Conservation (phyloP, 2,329 filamentous ascomycete species). For the Fusarium sp. region DNA sequence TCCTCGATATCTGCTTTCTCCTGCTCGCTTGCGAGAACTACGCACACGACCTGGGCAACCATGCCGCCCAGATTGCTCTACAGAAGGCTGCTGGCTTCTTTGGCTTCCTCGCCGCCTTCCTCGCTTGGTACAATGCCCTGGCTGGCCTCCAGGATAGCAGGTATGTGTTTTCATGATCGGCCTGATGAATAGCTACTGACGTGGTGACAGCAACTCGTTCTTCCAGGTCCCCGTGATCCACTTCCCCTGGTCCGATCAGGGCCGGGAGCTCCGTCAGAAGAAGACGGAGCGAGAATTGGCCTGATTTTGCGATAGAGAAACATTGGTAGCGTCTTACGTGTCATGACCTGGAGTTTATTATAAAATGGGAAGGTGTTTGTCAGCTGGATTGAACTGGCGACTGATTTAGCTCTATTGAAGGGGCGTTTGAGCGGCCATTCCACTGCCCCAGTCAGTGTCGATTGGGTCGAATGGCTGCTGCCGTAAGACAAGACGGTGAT, state of each 20-base stretch:
- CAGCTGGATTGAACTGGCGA: not conserved
- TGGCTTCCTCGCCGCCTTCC: conserved; percentile 84
- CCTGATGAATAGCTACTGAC: conserved; percentile 53
- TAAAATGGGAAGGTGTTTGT: conserved; percentile 20
- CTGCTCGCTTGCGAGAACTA: conserved; percentile 78
- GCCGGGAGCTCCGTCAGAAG: conserved; percentile 68
- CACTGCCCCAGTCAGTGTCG: conserved; percentile 15
- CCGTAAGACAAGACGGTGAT: conserved; percentile 7
- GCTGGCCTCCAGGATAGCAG: conserved; percentile 84
- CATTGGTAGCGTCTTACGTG: conserved; percentile 35
- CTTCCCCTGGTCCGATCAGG: conserved; percentile 94
- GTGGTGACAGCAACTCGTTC: conserved; percentile 80
- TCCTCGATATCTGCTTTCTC: conserved; percentile 82
- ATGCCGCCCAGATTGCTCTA: conserved; percentile 62
- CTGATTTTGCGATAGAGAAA: conserved; percentile 21
- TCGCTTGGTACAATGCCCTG: conserved; percentile 90
- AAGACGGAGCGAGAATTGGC: conserved; percentile 57
- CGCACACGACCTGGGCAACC: conserved; percentile 67
- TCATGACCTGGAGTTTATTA: conserved; percentile 41
- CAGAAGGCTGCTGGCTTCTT: conserved; percentile 84
- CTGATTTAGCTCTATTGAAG: conserved; percentile 12
- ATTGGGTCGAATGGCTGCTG: conserved; percentile 7
- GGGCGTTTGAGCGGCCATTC: conserved; percentile 26
- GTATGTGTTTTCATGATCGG: conserved; percentile 58
- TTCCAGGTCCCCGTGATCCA: conserved; percentile 93